Base-by-base conservation (phyloP, 306 rosid genomes). In the Begonia peltatifolia region DNA sequence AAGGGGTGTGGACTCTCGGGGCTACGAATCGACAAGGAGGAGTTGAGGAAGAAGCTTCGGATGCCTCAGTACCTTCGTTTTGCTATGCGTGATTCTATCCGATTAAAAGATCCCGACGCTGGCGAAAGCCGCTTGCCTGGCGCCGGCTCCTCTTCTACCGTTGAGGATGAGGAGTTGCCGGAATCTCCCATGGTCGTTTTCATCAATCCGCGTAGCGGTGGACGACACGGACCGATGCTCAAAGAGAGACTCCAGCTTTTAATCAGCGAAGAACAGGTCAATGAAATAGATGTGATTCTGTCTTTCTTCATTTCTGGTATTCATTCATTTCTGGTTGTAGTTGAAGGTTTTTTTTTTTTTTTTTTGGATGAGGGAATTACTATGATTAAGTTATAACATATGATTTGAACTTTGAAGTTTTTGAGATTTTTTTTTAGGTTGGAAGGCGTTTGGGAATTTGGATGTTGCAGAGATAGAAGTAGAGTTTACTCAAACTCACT, bases 201-300 rank as follows among this genome's bases (percentile, higher is more conserved):
- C 57, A 92, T 92, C 54, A 86, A 92, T 22, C 42, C 84, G 4
- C 68, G 50, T 47, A 92, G 96, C 70, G 99, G 99, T 12, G 96
- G 96, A 9, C 81, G 99, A 36, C 87, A 79, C 46, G 96, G 96
- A 2, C 93, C 83, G 7, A 70, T 66, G 62, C 96, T 92, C 42
- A 92, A 86, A 75, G 84, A 75, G 56, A 62, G 96, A 53, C 81
- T 92, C 23, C 87, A 79, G 71, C 75, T 75, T 47, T 61, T 86
- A 58, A 81, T 92, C 67, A 76, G 93, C 12, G 99, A 81, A 56
- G 96, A 86, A 71, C 99, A 92, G 96, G 99, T 84, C 9, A 3
- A 16, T 20, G 11, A 9, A 13, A 18, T 12, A n/a, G 6, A 14
- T 0, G n/a, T 14, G 9, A 12, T 47, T 54, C 23, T 43, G 6